phyloP scores from a whole-genome alignment of 208 protist species.

The Trypanosoma scelopori region DNA sequence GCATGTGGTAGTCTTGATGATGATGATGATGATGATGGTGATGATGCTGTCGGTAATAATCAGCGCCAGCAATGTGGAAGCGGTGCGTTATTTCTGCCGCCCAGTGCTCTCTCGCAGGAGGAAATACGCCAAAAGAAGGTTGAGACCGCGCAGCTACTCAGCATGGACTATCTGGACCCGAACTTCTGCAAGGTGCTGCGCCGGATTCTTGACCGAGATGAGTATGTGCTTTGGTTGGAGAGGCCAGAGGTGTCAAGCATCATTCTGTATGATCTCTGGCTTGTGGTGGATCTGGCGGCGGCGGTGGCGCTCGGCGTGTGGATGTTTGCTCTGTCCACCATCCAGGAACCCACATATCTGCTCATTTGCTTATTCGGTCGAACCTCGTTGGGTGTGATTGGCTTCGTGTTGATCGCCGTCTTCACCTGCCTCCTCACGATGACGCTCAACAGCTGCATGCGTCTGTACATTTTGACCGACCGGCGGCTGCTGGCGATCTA shows the following conservation, averaged over 20 bases:
- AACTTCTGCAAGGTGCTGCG: conserved; percentile 36
- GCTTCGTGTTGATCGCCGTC: conserved; percentile 28
- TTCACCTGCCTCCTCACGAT: conserved; percentile 42
- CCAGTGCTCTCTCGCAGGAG: conserved; percentile 12
- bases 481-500: conserved; percentile 53
- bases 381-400: conserved; percentile 38
- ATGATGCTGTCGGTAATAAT: too few species aligned
- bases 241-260: conserved; percentile 39
- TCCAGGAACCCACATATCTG: conserved; percentile 34
- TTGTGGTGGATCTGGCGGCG: conserved; percentile 35
- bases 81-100: background rate
- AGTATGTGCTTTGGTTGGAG: conserved; percentile 53
- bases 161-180: conserved; percentile 33
- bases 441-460: conserved; percentile 34
- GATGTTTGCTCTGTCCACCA: conserved; percentile 42
- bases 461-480: conserved; percentile 58
- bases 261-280: conserved; percentile 49
- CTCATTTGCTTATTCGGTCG: conserved; percentile 37
- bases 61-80: too few species aligned
- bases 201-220: conserved; percentile 37
- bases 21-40: background rate
- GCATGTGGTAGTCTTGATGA: background rate
- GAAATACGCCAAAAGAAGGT: conserved; percentile 31
- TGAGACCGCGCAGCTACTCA: conserved; percentile 54
- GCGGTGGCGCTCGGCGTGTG: conserved; percentile 48